Evolutionary conservation across 2,329 filamentous ascomycete species (phyloP), one percentile per base, ranked within the genome.

Genomic region (Ceratocystis colombiana): DNA sequence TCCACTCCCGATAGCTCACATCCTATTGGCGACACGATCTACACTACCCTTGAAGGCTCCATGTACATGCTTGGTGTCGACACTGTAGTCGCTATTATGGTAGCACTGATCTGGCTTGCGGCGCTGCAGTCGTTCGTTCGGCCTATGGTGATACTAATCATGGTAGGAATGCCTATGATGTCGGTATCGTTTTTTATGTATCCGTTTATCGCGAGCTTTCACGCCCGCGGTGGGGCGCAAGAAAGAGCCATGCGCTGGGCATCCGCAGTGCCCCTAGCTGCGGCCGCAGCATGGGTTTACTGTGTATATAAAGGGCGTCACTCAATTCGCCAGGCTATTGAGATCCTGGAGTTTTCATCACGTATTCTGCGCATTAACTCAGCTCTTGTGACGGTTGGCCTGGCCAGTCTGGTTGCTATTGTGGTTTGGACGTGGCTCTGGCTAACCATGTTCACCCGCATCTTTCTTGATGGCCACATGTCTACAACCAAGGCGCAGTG

Each of bases 361-460:
- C 87, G 88, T 66, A 95, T 99, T 68, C 79, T 99, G 17, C 84
- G 87, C 5, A 88, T 90, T 45, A 96, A 95, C 72, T 86, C 90
- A 8, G 90, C 88, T 1, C 81, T 99, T 22, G 80, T 97, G 44
- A 74, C 89, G 1, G 83, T 96, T n/a, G 94, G 94, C 2, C 87
- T 96, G 71, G 84, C 81, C 10, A 88, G 88, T 25, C 81, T 97
- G 15, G 82, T 79, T 5, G 78, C 86, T 30, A 88, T 96, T 55
- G 88, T 96, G 8, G 78, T 84, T 15, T 97, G 92, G 88, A 96
- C 92, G 0, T 99, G 94, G 94, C 75, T 89, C 5, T 99, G 94
- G 94, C 84, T 97, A 70, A 86, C 86, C 71, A 96, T 99, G 91
- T 97, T 99, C 75, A 93, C 92, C 6, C 84, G 91, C 57, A 87